Evolutionary conservation across 352 stramenopile species (phyloP), one percentile per base, ranked within the genome.

Genomic region (Elongisporangium anandrum): DNA sequence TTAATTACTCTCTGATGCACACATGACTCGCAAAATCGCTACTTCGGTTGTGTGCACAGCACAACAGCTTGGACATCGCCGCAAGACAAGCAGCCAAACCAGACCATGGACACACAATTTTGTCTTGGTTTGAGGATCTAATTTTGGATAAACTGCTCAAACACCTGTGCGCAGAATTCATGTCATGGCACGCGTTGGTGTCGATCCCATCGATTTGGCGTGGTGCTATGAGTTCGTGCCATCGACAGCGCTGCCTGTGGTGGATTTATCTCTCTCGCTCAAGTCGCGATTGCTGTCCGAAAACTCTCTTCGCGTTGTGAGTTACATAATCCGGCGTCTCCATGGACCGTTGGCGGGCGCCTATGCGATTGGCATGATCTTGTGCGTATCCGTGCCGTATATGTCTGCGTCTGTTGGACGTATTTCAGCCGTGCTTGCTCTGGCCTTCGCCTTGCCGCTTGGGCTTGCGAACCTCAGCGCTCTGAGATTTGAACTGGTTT

Each of bases 261-360:
- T 76, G 39, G 68, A 79, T 20, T 50, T 79, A 20, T 74, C 64
- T 50, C 72, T 68, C 19, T 76, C 70, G n/a, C 56, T 79, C 52
- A 69, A 70, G 49, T 67, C 57, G 15, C 59, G 59, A 21, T 65
- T 68, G 38, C 26, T 79, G n/a, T 60, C 65, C 0, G 15, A 22
- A 2, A 56, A 20, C 22, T 3, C 72, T 2, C 57, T 74, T 51
- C 57, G 56, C 1, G 50, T 17, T 6, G 59, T 66, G 45, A 68
- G 50, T 54, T 19, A 48, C 39, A 34, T 76, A 47, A 61, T 79
- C 55, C n/a, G 55, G 57, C n/a, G 16, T 61, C 59, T 63, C 48
- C 68, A 74, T 38, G 51, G 41, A 19, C n/a, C 22, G 4, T 39
- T 79, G 10, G 48, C 72, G n/a, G 2, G 60, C 16, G 56, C 26